phyloP scores from a whole-genome alignment of 2,329 filamentous ascomycete species.

The Fusarium temperatum region DNA sequence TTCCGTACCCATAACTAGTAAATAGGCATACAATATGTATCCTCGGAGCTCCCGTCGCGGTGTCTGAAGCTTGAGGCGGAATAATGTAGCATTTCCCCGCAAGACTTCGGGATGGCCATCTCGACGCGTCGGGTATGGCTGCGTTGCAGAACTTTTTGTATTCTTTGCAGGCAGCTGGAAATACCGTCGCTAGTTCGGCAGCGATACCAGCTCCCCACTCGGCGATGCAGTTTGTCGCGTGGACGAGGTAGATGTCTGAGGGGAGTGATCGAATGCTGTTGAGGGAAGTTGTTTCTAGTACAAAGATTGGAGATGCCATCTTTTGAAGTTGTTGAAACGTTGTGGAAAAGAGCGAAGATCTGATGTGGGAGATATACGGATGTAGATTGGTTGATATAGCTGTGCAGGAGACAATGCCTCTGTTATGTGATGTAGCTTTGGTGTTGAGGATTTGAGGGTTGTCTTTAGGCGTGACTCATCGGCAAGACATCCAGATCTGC shows the following conservation, averaged over 20 bases:
- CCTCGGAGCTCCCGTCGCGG: slow-evolving; percentile 30
- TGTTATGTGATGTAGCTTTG: neutral
- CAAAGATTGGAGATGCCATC: slow-evolving; percentile 19
- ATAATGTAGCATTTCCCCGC: slow-evolving; percentile 44
- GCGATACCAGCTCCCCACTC: slow-evolving; percentile 45
- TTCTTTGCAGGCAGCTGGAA: slow-evolving; percentile 36
- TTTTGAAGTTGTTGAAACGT: accelerated
- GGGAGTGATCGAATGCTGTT: slow-evolving; percentile 27
- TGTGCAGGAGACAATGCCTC: neutral
- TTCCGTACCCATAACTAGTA: slow-evolving; percentile 34
- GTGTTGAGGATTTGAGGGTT: too few species aligned
- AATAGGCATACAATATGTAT: slow-evolving; percentile 30
- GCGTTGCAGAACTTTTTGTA: slow-evolving; percentile 41
- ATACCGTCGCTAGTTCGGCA: slow-evolving; percentile 38
- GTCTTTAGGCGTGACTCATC: neutral
- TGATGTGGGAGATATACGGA: accelerated
- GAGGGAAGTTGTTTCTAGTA: slow-evolving; percentile 14
- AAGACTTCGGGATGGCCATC: slow-evolving; percentile 33
- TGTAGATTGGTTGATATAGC: neutral
- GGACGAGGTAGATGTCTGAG: slow-evolving; percentile 38
- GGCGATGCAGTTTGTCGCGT: slow-evolving; percentile 46
- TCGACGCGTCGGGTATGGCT: slow-evolving; percentile 15
- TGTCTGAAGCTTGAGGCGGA: slow-evolving; percentile 38
- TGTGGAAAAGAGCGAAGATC: accelerated
- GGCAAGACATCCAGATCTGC: neutral